Conservation (phyloP, 495 filamentous ascomycete species). For the Letharia lupina region DNA sequence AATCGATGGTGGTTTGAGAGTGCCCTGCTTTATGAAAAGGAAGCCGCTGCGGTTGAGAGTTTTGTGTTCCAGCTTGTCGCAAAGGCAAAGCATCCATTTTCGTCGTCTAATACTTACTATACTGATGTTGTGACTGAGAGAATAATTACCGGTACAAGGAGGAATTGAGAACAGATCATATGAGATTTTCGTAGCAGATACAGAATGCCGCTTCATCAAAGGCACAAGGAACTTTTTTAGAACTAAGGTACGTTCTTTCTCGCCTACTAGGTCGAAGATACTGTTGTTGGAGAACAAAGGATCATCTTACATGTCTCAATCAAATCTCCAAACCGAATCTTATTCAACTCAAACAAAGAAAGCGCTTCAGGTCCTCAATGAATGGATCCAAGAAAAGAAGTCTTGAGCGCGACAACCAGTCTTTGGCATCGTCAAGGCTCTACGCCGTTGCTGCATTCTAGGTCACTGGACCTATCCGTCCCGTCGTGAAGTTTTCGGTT, state of each 20-base stretch:
- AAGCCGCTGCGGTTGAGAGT: background rate
- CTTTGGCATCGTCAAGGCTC: too few relatives aligned
- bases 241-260: background rate
- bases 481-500: too few relatives aligned
- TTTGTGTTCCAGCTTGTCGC: background rate
- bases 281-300: background rate
- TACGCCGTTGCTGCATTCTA: too few relatives aligned
- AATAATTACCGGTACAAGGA: background rate
- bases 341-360: too few relatives aligned
- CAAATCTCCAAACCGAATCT: background rate
- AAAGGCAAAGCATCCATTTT: background rate
- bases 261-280: background rate
- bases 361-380: too few relatives aligned
- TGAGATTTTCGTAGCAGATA: background rate
- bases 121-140: background rate
- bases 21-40: background rate
- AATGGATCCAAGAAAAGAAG: too few relatives aligned
- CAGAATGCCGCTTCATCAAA: too few relatives aligned
- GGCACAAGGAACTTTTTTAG: background rate
- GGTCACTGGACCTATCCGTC: too few relatives aligned
- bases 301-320: background rate
- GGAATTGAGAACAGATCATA: background rate
- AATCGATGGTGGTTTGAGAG: background rate
- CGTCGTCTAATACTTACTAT: too few relatives aligned
- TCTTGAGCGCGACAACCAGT: too few relatives aligned